Evolutionary conservation across 164 flowering plant genomes (phyloP), one percentile per base, ranked within the genome.

Genomic region (Annona squamosa): DNA sequence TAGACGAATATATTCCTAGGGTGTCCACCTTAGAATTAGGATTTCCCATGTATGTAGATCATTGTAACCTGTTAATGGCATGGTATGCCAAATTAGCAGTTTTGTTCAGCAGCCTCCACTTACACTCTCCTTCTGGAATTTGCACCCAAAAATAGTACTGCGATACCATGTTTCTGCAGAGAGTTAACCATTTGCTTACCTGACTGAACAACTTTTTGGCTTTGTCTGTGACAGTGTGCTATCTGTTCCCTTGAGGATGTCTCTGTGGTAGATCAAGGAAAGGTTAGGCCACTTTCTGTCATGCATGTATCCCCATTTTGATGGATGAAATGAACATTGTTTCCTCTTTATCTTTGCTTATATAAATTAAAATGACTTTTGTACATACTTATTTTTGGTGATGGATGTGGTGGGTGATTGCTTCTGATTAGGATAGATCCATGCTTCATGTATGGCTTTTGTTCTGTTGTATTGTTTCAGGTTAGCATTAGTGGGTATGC

Each of bases 171-270:
- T 18, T 10, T 45, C 3, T 73, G 17, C 26, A 48, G 26, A 12
- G 64, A 65, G 26, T 16, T 37, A 17, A n/a, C 19, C 47, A 3
- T 10, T 62, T 37, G 16, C 17, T 67, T 17, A 37, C 17, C 7
- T 42, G 26, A 63, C 41, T 64, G 10, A 68, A 26, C 37, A 10
- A 16, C 47, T 46, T 64, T 18, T 47, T 13, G 43, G 37, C 56
- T 70, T 67, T 72, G 26, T 26, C 37, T 70, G 70, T 80, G 66
- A 57, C 94, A 95, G 99, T 73, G 85, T 80, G 99, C 81, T 57
- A 95, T 95, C 68, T 95, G 99, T 74, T 95, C 99, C 43, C 76
- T 93, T 72, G 97, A 91, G 80, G 99, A 95, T 73, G 79, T 84
- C 69, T 75, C 77, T 48, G 78, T 82, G 61, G 79, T 82, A 68